A percentile compares a stretch with the other conserved stretches of the same genome.
Evolutionary conservation across 345 rosid genomes (phyloP).

Genomic region (Linum lewisii): DNA sequence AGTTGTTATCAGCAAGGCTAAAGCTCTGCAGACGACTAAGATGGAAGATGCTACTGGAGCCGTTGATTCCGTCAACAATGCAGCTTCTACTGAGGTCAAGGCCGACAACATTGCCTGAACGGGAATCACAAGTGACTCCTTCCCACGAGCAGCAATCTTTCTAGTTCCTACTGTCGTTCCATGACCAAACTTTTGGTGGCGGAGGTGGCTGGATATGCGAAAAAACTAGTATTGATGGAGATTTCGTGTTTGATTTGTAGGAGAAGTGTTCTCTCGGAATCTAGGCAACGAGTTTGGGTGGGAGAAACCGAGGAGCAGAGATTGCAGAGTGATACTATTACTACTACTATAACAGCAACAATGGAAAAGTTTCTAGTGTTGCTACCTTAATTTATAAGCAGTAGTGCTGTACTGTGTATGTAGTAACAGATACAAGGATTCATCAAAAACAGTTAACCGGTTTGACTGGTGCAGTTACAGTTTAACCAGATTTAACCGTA

Average conservation of each 20-base stretch:
- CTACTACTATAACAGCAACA: not conserved
- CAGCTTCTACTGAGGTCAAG: slow-evolving; percentile 10
- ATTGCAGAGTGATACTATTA: not conserved
- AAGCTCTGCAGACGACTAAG: slow-evolving; percentile 2
- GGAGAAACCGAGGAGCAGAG: not conserved
- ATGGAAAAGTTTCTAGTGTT: too few relatives aligned
- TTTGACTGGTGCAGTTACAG: too few relatives aligned
- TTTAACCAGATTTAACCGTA: too few relatives aligned
- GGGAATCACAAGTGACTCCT: not conserved
- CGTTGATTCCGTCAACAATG: not conserved
- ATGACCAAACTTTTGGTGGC: not conserved
- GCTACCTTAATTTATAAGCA: too few relatives aligned
- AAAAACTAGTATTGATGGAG: not conserved
- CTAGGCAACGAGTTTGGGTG: not conserved
- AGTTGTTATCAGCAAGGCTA: slow-evolving; percentile 2
- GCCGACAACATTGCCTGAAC: not conserved
- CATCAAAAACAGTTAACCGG: too few relatives aligned
- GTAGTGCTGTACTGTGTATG: too few relatives aligned
- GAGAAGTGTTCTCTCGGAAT: not conserved
- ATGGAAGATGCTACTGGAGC: slow-evolving; percentile 3
- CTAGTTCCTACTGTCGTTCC: not conserved
- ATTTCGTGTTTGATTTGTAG: not conserved
- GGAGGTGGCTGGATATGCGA: not conserved
- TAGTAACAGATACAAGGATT: too few relatives aligned
- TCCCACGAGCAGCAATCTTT: slow-evolving; percentile 11